Evolutionary conservation across 2,329 filamentous ascomycete genomes (phyloP), one percentile per base, ranked within the genome.

Genomic region (Neofusicoccum cordaticola): DNA sequence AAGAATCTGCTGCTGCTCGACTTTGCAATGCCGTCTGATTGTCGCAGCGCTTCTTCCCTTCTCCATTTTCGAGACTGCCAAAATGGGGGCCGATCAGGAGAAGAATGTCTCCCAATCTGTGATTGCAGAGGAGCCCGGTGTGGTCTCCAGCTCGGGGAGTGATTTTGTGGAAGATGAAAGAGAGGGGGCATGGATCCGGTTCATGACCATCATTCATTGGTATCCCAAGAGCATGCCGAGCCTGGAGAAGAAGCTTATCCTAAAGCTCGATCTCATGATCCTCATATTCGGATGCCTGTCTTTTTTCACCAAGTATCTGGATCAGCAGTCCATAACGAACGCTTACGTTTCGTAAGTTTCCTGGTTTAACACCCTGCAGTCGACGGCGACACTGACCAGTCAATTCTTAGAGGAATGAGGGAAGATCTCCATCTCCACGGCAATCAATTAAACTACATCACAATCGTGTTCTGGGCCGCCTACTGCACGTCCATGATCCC

Each of bases 401-500:
- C 15, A 11, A 35, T 15, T 6, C 13, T 12, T 35, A 68, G 66
- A 19, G 66, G 66, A 19, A 68, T 68, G 66, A 68, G 51, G 48
- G 65, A 68, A 63, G 66, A 68, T 5, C 39, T 68, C 13, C 48
- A 56, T 31, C 65, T 68, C 11, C 60, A 62, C n/a, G 66, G 66
- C 9, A 68, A 66, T 13, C 62, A 68, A 44, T 47, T 68, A 15
- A 68, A 68, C 50, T 68, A 68, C 41, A 42, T 68, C 35, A 68
- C 66, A 65, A 66, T 47, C 12, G 63, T 67, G 2, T 68, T 73
- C 50, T 78, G 77, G 77, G 74, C 74, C 2, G 76, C 77, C 0
- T 80, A 80, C 65, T 80, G 76, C 67, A 73, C 72, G 3, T 75
- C 75, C 44, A 79, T 79, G 76, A 77, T 79, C 48, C 77, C 78